Conservation (phyloP, 805 yeast species). For the Lipomyces orientalis region DNA sequence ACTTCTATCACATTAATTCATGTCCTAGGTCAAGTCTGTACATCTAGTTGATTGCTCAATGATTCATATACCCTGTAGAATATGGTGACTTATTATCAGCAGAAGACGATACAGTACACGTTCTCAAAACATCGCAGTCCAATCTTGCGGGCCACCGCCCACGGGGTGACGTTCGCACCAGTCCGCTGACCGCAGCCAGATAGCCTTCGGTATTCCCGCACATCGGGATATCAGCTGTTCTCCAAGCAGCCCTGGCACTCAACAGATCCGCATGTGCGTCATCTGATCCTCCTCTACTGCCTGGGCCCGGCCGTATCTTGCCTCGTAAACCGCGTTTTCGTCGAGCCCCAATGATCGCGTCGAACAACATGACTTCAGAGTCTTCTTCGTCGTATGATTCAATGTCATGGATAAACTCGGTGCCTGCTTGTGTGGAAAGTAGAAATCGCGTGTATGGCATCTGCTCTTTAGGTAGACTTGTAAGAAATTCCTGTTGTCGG, state of each 20-base stretch:
- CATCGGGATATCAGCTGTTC: constrained; percentile 11
- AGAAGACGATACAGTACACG: constrained; percentile 7
- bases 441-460: constrained; percentile 27
- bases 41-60: no score
- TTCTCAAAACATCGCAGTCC: constrained; percentile 22
- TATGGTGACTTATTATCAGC: no score
- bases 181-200: constrained; percentile 13
- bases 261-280: not conserved
- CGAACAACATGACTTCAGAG: constrained; percentile 19
- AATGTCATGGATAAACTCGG: constrained; percentile 32
- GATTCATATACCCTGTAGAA: no score
- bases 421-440: constrained; percentile 34
- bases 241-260: not conserved
- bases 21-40: no score
- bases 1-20: no score
- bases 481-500: constrained; percentile 18
- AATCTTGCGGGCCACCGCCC: constrained; percentile 34
- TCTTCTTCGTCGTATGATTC: constrained; percentile 14
- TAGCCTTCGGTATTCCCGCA: constrained; percentile 16
- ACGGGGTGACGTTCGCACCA: constrained; percentile 10
- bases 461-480: constrained; percentile 26
- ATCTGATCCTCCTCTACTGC: not conserved
- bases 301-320: not conserved
- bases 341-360: constrained; percentile 5
- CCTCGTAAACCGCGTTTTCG: constrained; percentile 6